phyloP scores from a whole-genome alignment of 1,284 basidiomycete genomes.

The Trichosporon sp. region DNA sequence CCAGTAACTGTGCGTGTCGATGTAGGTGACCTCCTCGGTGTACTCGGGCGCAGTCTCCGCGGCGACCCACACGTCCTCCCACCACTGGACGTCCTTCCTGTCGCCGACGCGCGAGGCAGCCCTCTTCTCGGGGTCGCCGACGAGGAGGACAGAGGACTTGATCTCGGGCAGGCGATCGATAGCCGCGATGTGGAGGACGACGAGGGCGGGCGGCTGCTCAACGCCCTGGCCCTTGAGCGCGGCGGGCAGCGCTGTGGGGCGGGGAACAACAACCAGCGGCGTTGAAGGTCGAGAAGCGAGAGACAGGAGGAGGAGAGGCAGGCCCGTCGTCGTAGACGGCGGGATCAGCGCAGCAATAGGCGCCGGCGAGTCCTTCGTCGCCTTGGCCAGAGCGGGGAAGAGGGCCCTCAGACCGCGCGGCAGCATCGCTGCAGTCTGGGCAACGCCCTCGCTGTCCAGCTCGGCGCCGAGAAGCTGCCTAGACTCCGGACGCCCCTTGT shows the following conservation, averaged over 20 bases:
- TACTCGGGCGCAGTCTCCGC: conserved; percentile 18
- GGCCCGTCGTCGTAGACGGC: conserved; percentile 27
- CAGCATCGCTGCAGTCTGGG: conserved; percentile 33
- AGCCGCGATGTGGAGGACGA: conserved; percentile 32
- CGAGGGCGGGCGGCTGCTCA: conserved; percentile 22
- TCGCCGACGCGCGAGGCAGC: not conserved
- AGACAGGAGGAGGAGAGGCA: conserved; percentile 38
- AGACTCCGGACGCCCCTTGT: not conserved
- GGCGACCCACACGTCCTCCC: conserved; percentile 43
- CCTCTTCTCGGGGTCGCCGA: conserved; percentile 32
- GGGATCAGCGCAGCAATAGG: conserved; percentile 34
- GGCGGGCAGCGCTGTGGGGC: conserved; percentile 22
- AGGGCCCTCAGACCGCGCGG: conserved; percentile 35
- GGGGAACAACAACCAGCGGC: conserved; percentile 35
- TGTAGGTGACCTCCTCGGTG: conserved; percentile 4
- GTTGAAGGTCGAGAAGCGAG: conserved; percentile 24
- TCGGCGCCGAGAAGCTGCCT: conserved; percentile 9
- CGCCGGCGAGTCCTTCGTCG: conserved; percentile 13
- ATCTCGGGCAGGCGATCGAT: conserved; percentile 10
- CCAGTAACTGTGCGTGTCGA: conserved; percentile 36
- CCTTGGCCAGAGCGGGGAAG: conserved; percentile 25
- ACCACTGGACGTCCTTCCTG: conserved; percentile 22
- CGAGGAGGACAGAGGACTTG: conserved; percentile 25
- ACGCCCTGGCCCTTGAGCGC: conserved; percentile 16
- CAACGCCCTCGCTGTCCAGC: conserved; percentile 23